These are phyloP conservation scores for Krasilnikovozyma curviuscula DNA, from an alignment of 768 basidiomycete genomes.

Conservation along the genomic window DNA sequence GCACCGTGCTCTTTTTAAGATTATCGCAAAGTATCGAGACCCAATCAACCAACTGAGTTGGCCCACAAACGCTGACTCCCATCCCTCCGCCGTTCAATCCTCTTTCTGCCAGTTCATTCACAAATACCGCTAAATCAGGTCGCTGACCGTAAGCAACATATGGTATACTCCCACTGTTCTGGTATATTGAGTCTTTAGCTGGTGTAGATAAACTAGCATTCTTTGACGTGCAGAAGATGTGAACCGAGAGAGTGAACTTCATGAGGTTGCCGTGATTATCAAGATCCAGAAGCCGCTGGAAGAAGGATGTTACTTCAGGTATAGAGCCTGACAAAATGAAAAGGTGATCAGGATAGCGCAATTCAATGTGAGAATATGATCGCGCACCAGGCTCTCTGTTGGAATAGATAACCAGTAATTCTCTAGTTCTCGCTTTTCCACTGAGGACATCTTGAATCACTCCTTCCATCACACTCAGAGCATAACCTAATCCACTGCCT, in stretches of 20 bases:
- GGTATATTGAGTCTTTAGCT: neutral
- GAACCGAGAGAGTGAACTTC: neutral
- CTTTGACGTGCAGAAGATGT: conserved; percentile 1
- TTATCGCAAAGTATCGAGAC: no score
- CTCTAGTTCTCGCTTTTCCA: conserved; percentile 1
- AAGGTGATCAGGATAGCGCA: neutral
- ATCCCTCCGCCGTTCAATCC: conserved; percentile 9
- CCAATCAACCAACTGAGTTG: conserved; percentile 3
- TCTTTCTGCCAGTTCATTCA: neutral
- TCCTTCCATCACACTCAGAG: conserved; percentile 10
- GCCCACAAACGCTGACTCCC: conserved; percentile 14
- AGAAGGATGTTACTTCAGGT: conserved; percentile 1
- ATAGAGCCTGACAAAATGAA: neutral
- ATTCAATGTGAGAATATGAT: no score
- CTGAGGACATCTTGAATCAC: conserved; percentile 8
- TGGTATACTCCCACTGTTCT: neutral
- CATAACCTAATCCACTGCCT: conserved; percentile 11
- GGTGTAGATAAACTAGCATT: conserved; percentile 1
- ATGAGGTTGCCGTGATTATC: neutral
- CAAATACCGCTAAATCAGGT: conserved; percentile 5
- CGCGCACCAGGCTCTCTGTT: conserved; percentile 9
- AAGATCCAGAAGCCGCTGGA: conserved; percentile 2
- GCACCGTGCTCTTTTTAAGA: no score
- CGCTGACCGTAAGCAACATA: neutral
- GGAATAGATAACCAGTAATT: conserved; percentile 12